phyloP scores from a whole-genome alignment of 371 early-diverging fungal genomes.

The Syncephalastrum racemosum region DNA sequence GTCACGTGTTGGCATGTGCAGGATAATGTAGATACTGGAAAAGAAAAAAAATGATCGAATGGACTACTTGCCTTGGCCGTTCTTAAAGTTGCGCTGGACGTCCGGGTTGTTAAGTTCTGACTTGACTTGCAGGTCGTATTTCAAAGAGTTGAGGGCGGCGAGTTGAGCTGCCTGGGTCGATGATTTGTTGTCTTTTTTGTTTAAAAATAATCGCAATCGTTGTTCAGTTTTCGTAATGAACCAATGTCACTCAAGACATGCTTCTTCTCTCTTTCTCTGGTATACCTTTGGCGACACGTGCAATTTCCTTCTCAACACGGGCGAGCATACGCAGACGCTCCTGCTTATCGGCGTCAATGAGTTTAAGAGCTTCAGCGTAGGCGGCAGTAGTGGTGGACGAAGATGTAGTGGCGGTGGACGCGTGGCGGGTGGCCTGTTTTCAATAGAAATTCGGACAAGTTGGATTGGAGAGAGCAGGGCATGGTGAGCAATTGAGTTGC shows the following conservation, averaged over 20 bases:
- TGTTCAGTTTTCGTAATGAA: not conserved
- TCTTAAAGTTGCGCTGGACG: slow-evolving; percentile 65
- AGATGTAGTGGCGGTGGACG: slow-evolving; percentile 14
- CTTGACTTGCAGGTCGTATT: slow-evolving; percentile 69
- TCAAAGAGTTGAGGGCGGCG: slow-evolving; percentile 52
- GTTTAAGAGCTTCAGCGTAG: slow-evolving; percentile 76
- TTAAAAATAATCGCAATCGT: not conserved
- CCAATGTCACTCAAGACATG: not conserved
- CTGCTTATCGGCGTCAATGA: slow-evolving; percentile 65
- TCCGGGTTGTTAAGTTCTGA: slow-evolving; percentile 72
- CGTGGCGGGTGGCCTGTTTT: slow-evolving; percentile 16
- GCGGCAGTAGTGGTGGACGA: slow-evolving; percentile 45
- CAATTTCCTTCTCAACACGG: slow-evolving; percentile 48
- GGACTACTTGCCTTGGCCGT: slow-evolving; percentile 45
- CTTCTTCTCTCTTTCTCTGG: not conserved
- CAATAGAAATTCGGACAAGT: too few relatives aligned
- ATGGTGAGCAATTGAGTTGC: not conserved
- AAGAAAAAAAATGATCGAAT: not conserved
- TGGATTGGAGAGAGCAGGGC: not conserved
- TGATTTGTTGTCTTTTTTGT: slow-evolving; percentile 17
- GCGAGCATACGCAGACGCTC: slow-evolving; percentile 58
- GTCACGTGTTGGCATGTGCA: not conserved
- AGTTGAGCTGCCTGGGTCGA: slow-evolving; percentile 44
- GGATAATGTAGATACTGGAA: not conserved
- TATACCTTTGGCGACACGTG: slow-evolving; percentile 52